Conservation (phyloP, 441 rosid genomes). For the Kokia cookei region DNA sequence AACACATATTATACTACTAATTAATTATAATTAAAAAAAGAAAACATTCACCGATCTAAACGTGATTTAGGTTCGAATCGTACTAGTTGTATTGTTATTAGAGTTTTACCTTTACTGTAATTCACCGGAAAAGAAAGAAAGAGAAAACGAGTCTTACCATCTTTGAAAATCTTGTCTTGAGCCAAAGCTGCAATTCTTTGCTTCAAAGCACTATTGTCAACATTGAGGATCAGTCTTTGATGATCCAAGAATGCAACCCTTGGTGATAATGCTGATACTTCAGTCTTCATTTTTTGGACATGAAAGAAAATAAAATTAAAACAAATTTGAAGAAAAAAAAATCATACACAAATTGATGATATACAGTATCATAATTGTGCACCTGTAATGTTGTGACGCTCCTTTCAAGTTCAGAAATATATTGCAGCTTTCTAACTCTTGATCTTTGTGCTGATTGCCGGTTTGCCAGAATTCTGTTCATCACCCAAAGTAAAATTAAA, state of each 20-base stretch:
- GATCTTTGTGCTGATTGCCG: conserved; percentile 76
- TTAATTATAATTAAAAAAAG: background rate
- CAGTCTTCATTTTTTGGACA: conserved; percentile 24
- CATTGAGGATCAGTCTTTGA: conserved; percentile 56
- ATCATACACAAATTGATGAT: background rate
- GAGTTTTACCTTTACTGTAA: too few species aligned
- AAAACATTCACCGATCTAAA: too few species aligned
- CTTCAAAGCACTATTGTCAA: conserved; percentile 64
- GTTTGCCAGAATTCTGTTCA: conserved; percentile 57
- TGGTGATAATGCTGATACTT: conserved; percentile 65
- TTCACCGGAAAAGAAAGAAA: too few species aligned
- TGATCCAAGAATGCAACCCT: conserved; percentile 68
- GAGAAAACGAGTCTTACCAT: background rate
- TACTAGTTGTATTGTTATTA: too few species aligned
- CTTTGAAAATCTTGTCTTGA: conserved; percentile 66
- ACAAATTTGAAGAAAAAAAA: background rate
- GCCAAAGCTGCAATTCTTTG: conserved; percentile 72
- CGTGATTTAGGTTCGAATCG: too few species aligned
- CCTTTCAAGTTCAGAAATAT: conserved; percentile 69
- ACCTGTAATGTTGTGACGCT: conserved; percentile 60
- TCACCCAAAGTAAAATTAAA: background rate
- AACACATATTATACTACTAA: background rate
- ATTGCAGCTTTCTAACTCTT: conserved; percentile 67
- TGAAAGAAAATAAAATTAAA: background rate
- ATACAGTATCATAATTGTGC: background rate